phyloP scores from a whole-genome alignment of 495 filamentous ascomycete species.

The Aspergillus kassunensis region DNA sequence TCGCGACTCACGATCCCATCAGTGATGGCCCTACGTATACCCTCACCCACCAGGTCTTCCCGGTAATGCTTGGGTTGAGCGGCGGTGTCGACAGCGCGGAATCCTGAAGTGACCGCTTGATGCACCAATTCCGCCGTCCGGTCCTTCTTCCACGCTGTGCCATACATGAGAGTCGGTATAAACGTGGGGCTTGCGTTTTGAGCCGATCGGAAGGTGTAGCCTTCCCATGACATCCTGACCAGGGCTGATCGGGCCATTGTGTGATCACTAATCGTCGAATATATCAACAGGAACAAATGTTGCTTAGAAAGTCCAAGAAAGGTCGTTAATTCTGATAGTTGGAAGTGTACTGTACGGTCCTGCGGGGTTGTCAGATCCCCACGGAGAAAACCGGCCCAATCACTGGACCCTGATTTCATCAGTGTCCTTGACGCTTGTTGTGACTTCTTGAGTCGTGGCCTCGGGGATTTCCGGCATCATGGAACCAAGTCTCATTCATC shows the following conservation, averaged over 20 bases:
- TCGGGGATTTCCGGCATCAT: too few species aligned
- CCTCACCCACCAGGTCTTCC: constrained; percentile 66
- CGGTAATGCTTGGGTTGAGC: constrained; percentile 77
- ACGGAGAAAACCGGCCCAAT: not conserved
- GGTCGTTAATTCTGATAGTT: not conserved
- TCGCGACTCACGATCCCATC: constrained; percentile 54
- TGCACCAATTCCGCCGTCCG: constrained; percentile 62
- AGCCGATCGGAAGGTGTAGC: constrained; percentile 29
- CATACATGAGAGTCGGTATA: constrained; percentile 65
- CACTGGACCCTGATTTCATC: not conserved
- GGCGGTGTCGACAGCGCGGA: constrained; percentile 73
- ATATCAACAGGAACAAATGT: not conserved
- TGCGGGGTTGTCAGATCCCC: not conserved
- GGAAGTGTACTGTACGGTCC: not conserved
- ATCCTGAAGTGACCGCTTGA: constrained; percentile 65
- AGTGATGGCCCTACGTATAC: constrained; percentile 53
- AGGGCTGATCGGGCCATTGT: constrained; percentile 27
- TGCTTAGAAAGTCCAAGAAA: not conserved
- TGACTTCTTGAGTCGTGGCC: too few species aligned
- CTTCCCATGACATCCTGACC: constrained; percentile 33
- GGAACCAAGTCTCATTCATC: too few species aligned
- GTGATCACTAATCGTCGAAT: not conserved
- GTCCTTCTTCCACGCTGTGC: constrained; percentile 86
- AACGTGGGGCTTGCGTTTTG: constrained; percentile 23
- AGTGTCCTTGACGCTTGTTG: too few species aligned